Conservation (phyloP, 345 rosid genomes). For the Aquilaria yunnanensis region DNA sequence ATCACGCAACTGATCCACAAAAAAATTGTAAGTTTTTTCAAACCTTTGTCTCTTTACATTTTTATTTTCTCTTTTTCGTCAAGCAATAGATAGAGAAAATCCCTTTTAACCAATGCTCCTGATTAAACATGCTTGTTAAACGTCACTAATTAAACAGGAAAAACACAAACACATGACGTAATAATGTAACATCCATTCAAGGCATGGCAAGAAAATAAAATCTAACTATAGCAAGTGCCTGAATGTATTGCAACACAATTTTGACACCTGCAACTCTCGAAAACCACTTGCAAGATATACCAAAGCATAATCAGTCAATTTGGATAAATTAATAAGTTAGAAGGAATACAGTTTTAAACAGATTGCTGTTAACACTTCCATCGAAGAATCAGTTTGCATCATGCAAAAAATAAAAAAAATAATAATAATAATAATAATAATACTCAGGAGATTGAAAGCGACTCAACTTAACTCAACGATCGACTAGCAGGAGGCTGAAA, state of each 20-base stretch:
- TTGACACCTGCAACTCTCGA: conserved; percentile 42
- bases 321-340: conserved; percentile 53
- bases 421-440: background rate
- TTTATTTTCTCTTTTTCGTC: too few species aligned
- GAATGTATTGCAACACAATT: conserved; percentile 67
- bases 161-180: background rate
- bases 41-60: too few species aligned
- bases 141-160: too few species aligned
- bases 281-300: conserved; percentile 83
- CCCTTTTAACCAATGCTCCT: too few species aligned
- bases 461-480: background rate
- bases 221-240: conserved; percentile 28
- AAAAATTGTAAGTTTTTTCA: too few species aligned
- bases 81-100: too few species aligned
- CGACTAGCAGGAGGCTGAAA: too few species aligned
- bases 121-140: too few species aligned
- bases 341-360: conserved; percentile 56
- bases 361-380: conserved; percentile 61
- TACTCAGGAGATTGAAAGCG: conserved; percentile 7
- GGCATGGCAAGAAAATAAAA: background rate
- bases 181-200: background rate
- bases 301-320: conserved; percentile 72
- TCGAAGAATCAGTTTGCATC: conserved; percentile 68
- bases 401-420: conserved; percentile 38
- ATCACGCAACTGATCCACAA: too few species aligned